phyloP scores from a whole-genome alignment of 352 stramenopile genomes.

The Globisporangium mamillatum region DNA sequence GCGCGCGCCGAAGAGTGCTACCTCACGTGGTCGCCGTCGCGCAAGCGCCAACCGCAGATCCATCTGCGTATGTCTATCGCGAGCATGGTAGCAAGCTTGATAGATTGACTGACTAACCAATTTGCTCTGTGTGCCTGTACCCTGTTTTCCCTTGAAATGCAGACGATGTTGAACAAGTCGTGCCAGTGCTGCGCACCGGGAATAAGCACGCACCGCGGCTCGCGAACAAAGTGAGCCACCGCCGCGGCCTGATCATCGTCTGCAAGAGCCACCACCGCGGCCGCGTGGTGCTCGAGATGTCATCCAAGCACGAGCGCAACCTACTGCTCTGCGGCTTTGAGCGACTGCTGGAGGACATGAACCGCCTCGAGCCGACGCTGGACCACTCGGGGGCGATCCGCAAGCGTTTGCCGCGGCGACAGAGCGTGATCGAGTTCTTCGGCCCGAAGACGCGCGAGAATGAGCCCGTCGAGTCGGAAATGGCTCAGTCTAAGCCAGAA shows the following conservation, averaged over 20 bases:
- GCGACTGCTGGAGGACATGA: conserved; percentile 49
- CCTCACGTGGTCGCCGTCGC: conserved; percentile 69
- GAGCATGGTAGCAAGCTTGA: neutral
- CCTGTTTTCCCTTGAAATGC: conserved; percentile 7
- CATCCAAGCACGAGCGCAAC: conserved; percentile 56
- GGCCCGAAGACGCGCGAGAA: conserved; percentile 19
- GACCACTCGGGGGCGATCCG: conserved; percentile 45
- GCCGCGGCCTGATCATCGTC: conserved; percentile 58
- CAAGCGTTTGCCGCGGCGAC: conserved; percentile 38
- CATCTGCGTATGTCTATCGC: conserved; percentile 42
- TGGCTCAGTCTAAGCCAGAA: neutral
- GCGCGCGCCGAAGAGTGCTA: conserved; percentile 48
- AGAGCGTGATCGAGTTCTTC: conserved; percentile 61
- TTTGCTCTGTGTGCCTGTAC: neutral
- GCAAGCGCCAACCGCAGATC: conserved; percentile 62
- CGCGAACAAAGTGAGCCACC: conserved; percentile 62
- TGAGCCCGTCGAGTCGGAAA: neutral
- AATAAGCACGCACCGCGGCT: conserved; percentile 48
- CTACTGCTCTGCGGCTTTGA: conserved; percentile 58
- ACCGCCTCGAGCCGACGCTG: conserved; percentile 33
- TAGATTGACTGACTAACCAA: neutral
- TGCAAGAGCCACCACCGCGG: conserved; percentile 64
- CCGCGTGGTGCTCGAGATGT: conserved; percentile 58
- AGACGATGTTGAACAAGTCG: conserved; percentile 66
- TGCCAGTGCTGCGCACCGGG: conserved; percentile 46